Base-by-base conservation (phyloP, 768 basidiomycete species). In the Baorangia bicolor region DNA sequence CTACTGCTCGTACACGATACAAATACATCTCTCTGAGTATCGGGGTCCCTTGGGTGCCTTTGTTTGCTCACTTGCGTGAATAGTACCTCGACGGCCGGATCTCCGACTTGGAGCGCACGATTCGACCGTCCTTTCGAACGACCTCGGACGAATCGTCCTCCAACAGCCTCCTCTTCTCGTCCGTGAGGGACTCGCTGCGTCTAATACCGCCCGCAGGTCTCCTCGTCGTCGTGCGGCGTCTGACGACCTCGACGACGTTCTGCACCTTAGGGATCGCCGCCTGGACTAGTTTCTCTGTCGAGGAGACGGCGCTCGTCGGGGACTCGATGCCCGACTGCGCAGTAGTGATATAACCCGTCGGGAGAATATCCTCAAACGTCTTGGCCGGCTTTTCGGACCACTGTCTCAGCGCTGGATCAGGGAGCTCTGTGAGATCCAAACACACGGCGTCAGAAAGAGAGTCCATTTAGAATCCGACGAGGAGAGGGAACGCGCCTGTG, bases 281-380 rank as follows among this genome's bases (percentile, higher is more conserved):
- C 41, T 66, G 69, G 1, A 57, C 72, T 64, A 25, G 69, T 70
- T 18, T 74, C 66, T 48, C 74, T 64, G 13, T 67, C 62, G 61
- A 75, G 65, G 48, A 21, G 4, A 54, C 3, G 3, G 31, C 20
- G 4, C 37, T 14, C 21, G 61, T 52, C 14, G 56, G 62, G 34
- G 51, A 39, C 38, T 51, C 28, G 70, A 58, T 2, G 70, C 31
- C 45, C 6, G 66, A 54, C 23, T 54, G 45, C 3, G 71, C 71
- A 0, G 77, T 65, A 3, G 80, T 73, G 53, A 84, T 81, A n/a
- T 75, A 69, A 9, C 71, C 61, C 5, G 76, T 50, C 2, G 82
- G 78, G 11, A 83, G 69, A 20, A 83, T 76, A 38, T 82, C 78
- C 37, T 71, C 69, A 59, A 83, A 83, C 5, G 79, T 77, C 43